A percentile compares a stretch with the other conserved stretches of the same genome.
Evolutionary conservation across 129 eudicot species (phyloP).

Genomic region (Lactuca saligna): DNA sequence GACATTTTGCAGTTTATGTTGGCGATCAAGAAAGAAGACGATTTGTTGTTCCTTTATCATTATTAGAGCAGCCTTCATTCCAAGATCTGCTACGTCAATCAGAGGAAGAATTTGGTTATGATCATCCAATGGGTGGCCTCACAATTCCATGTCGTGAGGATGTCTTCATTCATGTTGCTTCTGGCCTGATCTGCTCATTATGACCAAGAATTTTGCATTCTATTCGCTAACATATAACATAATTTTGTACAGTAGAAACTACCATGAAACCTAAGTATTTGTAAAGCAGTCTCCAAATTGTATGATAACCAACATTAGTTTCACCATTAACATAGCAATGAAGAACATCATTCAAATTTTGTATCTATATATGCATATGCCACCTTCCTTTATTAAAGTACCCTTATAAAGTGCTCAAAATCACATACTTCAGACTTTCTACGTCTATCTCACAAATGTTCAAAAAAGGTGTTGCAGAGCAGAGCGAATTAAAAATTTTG

Average conservation of each 20-base stretch:
- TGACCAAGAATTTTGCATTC: too few relatives aligned
- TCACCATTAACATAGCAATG: too few relatives aligned
- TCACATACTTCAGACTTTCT: too few relatives aligned
- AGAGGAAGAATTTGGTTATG: conserved; percentile 3
- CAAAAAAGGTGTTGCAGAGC: too few relatives aligned
- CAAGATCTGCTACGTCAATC: not conserved
- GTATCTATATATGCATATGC: too few relatives aligned
- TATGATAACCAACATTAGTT: not conserved
- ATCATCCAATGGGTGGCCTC: not conserved
- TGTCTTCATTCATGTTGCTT: not conserved
- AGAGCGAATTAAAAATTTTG: too few relatives aligned
- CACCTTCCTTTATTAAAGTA: too few relatives aligned
- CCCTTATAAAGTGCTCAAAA: too few relatives aligned
- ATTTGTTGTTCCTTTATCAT: not conserved
- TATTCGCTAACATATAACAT: too few relatives aligned
- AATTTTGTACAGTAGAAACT: not conserved
- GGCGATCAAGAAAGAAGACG: not conserved
- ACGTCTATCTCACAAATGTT: too few relatives aligned
- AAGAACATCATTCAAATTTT: not conserved
- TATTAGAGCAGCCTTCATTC: not conserved
- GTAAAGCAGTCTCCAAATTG: not conserved
- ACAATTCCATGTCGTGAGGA: not conserved
- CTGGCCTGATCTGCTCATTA: not conserved
- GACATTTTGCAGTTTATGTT: not conserved
- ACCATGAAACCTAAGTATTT: too few relatives aligned